A percentile compares a stretch with the other conserved stretches of the same genome.
These are phyloP conservation scores for Rhodotorula sp. DNA, from an alignment of 1,284 basidiomycete species.

Conservation along the genomic window DNA sequence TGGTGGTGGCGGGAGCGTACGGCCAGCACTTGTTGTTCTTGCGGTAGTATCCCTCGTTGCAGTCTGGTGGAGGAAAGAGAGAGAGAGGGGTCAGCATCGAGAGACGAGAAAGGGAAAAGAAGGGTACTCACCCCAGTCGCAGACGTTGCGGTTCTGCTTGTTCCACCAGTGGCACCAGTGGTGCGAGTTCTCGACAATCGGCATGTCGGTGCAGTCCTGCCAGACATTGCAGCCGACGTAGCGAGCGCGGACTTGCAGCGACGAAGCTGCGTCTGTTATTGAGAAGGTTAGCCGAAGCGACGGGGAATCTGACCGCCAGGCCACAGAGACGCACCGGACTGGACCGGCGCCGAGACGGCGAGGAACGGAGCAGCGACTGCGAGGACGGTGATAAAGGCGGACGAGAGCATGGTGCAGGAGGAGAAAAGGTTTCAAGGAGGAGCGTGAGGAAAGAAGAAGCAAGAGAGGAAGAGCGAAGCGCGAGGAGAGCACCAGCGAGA, in stretches of 20 bases:
- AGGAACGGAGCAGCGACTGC: constrained; percentile 1
- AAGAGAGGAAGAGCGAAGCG: neutral
- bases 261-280: neutral
- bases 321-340: neutral
- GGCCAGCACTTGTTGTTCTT: constrained; percentile 3
- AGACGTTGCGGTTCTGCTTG: constrained; percentile 5
- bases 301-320: too few relatives aligned
- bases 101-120: neutral
- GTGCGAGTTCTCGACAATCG: constrained; percentile 13
- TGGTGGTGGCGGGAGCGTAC: neutral
- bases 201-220: constrained; percentile 1
- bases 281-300: neutral
- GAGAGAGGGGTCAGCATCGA: neutral
- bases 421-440: neutral
- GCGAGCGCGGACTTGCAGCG: constrained; percentile 7
- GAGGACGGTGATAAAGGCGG: constrained; percentile 6
- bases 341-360: constrained; percentile 7
- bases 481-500: too few relatives aligned
- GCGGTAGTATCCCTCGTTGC: constrained; percentile 6
- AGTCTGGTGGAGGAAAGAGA: neutral
- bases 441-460: too few relatives aligned
- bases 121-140: constrained; percentile 11
- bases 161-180: constrained; percentile 6
- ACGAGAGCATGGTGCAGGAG: constrained; percentile 1
- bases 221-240: constrained; percentile 5